Conservation (phyloP, 768 basidiomycete species). For the Gymnopilus dilepis region DNA sequence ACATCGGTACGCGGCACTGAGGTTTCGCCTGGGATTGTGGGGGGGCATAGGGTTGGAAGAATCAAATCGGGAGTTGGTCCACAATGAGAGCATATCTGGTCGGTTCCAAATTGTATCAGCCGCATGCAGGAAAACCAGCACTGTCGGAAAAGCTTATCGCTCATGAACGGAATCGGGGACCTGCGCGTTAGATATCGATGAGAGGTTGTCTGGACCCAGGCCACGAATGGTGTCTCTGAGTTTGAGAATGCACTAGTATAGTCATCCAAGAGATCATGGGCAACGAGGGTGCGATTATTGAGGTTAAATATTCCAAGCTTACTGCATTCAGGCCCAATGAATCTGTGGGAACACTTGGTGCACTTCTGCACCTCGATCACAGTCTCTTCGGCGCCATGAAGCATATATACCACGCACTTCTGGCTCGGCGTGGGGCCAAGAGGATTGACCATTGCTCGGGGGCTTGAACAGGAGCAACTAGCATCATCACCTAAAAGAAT, state of each 20-base stretch:
- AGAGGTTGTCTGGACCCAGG: slow-evolving; percentile 29
- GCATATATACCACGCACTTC: slow-evolving; percentile 18
- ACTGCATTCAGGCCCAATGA: slow-evolving; percentile 36
- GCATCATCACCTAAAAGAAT: slow-evolving; percentile 10
- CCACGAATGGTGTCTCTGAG: slow-evolving; percentile 41
- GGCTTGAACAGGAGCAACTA: slow-evolving; percentile 16
- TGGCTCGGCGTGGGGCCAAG: neutral
- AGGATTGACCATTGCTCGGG: slow-evolving; percentile 1
- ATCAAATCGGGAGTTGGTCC: slow-evolving; percentile 32
- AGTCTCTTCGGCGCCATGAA: neutral
- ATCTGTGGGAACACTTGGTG: slow-evolving; percentile 17
- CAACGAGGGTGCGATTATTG: slow-evolving; percentile 35
- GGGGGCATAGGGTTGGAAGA: slow-evolving; percentile 27
- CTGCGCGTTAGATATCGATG: slow-evolving; percentile 24
- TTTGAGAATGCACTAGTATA: slow-evolving; percentile 37
- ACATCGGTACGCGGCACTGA: neutral
- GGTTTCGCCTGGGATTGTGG: slow-evolving; percentile 20
- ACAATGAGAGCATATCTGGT: slow-evolving; percentile 34
- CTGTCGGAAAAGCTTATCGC: slow-evolving; percentile 32
- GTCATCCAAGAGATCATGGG: slow-evolving; percentile 39
- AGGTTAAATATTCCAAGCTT: slow-evolving; percentile 38
- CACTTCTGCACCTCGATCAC: slow-evolving; percentile 24
- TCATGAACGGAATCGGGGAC: slow-evolving; percentile 26
- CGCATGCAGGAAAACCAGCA: slow-evolving; percentile 39
- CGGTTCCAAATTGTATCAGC: slow-evolving; percentile 26